Conservation (phyloP, 2,329 filamentous ascomycete genomes). For the Fusarium sp. region DNA sequence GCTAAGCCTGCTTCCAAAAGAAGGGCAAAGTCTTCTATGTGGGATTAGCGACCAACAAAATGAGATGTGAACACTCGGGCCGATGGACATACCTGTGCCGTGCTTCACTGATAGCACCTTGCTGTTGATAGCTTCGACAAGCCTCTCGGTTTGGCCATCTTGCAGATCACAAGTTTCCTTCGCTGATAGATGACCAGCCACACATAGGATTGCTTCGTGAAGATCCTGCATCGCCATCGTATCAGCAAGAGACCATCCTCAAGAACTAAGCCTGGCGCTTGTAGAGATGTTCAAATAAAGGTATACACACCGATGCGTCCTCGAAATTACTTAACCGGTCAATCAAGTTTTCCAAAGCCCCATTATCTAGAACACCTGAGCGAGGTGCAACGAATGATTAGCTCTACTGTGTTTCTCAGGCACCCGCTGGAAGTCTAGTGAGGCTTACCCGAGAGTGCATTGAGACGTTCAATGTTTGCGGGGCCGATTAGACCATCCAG, state of each 20-base stretch:
- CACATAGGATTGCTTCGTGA: constrained; percentile 3
- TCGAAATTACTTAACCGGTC: not conserved
- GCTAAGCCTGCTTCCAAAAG: constrained; percentile 44
- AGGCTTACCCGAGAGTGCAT: constrained; percentile 23
- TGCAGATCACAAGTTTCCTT: not conserved
- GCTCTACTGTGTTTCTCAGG: not conserved
- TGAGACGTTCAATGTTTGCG: constrained; percentile 19
- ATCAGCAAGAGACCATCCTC: constrained; percentile 6
- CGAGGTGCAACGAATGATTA: not conserved
- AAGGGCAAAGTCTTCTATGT: constrained; percentile 4
- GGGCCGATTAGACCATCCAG: constrained; percentile 23
- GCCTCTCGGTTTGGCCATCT: not conserved
- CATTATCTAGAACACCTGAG: not conserved
- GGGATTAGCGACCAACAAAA: not conserved
- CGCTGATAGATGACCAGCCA: not conserved
- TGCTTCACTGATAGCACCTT: constrained; percentile 2
- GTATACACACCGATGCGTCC: not conserved
- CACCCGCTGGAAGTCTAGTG: not conserved
- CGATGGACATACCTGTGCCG: not conserved
- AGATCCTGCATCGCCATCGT: constrained; percentile 9
- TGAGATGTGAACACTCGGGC: not conserved
- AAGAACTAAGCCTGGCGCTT: not conserved
- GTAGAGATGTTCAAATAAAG: no score
- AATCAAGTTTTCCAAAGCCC: not conserved
- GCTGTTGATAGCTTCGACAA: not conserved